phyloP scores from a whole-genome alignment of 2,329 filamentous ascomycete genomes.

The Rutstroemia sydowiana region DNA sequence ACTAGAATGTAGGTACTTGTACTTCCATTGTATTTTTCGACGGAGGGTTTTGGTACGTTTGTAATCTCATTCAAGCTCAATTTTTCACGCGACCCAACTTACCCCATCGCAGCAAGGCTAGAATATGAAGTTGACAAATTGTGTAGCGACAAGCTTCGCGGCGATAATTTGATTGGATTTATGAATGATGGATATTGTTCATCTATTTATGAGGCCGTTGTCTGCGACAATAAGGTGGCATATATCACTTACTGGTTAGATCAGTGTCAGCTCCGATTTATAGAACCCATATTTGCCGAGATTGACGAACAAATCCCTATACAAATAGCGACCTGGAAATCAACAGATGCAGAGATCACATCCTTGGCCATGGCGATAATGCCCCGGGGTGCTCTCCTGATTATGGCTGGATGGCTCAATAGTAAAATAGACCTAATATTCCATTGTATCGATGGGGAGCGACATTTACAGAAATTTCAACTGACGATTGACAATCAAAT shows the following conservation, averaged over 20 bases:
- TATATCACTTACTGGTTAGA: constrained; percentile 20
- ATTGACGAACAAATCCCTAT: not conserved
- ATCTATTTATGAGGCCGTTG: constrained; percentile 20
- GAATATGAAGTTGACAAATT: not conserved
- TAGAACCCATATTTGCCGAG: not conserved
- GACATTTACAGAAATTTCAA: not conserved
- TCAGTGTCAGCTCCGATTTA: constrained; percentile 1
- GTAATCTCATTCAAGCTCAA: not conserved
- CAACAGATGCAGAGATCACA: not conserved
- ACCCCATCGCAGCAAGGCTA: no score
- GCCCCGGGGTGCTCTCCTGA: no score
- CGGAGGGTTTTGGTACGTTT: constrained; percentile 16
- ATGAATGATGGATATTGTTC: no score
- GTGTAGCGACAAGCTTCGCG: not conserved
- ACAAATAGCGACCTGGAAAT: not conserved
- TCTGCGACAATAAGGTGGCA: constrained; percentile 18
- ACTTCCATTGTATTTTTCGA: constrained; percentile 24
- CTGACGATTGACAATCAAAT: not conserved
- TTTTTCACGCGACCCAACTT: not conserved
- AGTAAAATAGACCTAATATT: not conserved
- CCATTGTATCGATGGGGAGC: not conserved
- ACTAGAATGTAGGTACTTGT: constrained; percentile 55
- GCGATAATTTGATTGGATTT: not conserved
- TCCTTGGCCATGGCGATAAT: no score
- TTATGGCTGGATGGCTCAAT: no score